phyloP scores from a whole-genome alignment of 345 rosid species.

The Ceriops tagal region DNA sequence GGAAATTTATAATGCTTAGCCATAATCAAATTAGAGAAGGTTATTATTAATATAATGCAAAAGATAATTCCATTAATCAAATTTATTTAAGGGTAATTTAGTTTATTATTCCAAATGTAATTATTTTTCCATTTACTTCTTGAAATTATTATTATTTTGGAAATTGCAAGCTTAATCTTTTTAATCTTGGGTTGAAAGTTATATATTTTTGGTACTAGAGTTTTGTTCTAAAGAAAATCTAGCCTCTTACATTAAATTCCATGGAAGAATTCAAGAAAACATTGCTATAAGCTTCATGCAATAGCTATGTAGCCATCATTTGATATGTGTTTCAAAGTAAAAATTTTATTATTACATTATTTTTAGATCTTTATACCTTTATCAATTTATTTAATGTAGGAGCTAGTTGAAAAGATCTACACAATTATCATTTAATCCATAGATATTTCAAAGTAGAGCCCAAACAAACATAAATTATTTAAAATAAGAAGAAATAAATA shows the following conservation, averaged over 20 bases:
- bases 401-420: slow-evolving; percentile 57
- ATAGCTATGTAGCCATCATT: slow-evolving; percentile 48
- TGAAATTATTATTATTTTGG: slow-evolving; percentile 1
- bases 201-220: slow-evolving; percentile 48
- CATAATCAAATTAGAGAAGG: too few species aligned
- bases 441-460: slow-evolving; percentile 45
- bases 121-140: not conserved
- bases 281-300: slow-evolving; percentile 51
- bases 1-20: too few species aligned
- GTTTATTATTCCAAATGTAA: not conserved
- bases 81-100: too few species aligned
- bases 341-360: not conserved
- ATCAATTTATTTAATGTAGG: slow-evolving; percentile 32
- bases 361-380: not conserved
- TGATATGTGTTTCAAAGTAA: not conserved
- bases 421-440: slow-evolving; percentile 49
- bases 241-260: slow-evolving; percentile 41
- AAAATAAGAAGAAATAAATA: too few species aligned
- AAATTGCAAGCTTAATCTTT: slow-evolving; percentile 7
- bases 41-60: too few species aligned
- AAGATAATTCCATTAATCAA: too few species aligned
- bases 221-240: slow-evolving; percentile 59
- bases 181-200: slow-evolving; percentile 37
- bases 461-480: too few species aligned
- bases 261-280: slow-evolving; percentile 51